phyloP scores from a whole-genome alignment of 129 eudicot genomes.

The Saposhnikovia divaricata region DNA sequence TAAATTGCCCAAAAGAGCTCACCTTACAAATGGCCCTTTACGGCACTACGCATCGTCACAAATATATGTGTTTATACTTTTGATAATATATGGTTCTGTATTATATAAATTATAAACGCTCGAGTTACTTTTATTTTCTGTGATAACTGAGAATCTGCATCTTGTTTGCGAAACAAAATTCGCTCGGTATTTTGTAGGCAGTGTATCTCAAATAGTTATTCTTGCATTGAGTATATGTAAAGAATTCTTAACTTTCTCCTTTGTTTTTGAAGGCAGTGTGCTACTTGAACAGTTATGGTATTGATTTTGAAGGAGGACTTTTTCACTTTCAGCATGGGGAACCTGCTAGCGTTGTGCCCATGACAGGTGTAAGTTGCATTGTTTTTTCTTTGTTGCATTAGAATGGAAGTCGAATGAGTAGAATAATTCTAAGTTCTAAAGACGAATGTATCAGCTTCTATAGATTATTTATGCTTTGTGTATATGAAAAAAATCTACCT shows the following conservation, averaged over 20 bases:
- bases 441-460: background rate
- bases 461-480: background rate
- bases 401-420: background rate
- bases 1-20: no score
- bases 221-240: background rate
- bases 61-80: no score
- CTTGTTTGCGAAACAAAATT: background rate
- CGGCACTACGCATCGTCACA: no score
- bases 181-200: background rate
- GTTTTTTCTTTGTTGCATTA: background rate
- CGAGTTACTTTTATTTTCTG: background rate
- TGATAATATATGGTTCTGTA: background rate
- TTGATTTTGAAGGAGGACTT: conserved; percentile 79
- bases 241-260: conserved; percentile 12
- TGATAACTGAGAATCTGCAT: conserved; percentile 5
- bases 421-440: background rate
- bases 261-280: conserved; percentile 74
- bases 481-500: no score
- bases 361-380: conserved; percentile 73
- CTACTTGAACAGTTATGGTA: conserved; percentile 62
- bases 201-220: background rate
- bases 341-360: conserved; percentile 57
- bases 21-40: no score
- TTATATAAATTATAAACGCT: background rate
- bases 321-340: conserved; percentile 92